A percentile compares a stretch with the other conserved stretches of the same genome.
Evolutionary conservation across 1,139 yeast species (phyloP).

Genomic region (Zygoascus meyerae): DNA sequence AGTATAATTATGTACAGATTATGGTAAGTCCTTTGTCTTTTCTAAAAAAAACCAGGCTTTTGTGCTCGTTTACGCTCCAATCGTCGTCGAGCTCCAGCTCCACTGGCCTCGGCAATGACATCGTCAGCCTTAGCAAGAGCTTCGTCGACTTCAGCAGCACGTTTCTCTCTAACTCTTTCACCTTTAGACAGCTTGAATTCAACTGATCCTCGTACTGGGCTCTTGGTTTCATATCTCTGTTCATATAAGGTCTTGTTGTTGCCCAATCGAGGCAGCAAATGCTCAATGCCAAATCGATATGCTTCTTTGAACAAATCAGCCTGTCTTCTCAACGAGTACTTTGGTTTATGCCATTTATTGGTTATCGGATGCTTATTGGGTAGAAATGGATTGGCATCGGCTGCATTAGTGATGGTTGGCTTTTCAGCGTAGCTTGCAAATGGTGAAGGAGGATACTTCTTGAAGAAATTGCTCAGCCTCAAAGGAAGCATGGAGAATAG

Average conservation of each 20-base stretch:
- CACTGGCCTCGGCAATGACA: slow-evolving; percentile 48
- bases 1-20: too few relatives aligned
- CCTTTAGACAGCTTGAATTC: slow-evolving; percentile 76
- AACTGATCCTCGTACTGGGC: slow-evolving; percentile 71
- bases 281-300: slow-evolving; percentile 69
- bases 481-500: slow-evolving; percentile 41
- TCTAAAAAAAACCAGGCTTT: slow-evolving; percentile 9
- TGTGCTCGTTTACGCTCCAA: slow-evolving; percentile 3
- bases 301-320: slow-evolving; percentile 84
- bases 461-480: slow-evolving; percentile 68
- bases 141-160: slow-evolving; percentile 52
- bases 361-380: slow-evolving; percentile 83
- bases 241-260: slow-evolving; percentile 66
- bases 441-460: slow-evolving; percentile 84
- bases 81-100: slow-evolving; percentile 8
- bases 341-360: slow-evolving; percentile 68
- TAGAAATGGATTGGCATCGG: slow-evolving; percentile 78
- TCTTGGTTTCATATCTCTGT: slow-evolving; percentile 67
- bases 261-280: slow-evolving; percentile 69
- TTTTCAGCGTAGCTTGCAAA: slow-evolving; percentile 55
- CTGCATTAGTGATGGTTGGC: slow-evolving; percentile 62
- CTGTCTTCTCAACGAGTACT: slow-evolving; percentile 76
- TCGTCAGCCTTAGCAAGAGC: slow-evolving; percentile 74
- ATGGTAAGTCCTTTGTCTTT: too few relatives aligned
- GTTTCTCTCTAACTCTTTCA: slow-evolving; percentile 62